phyloP scores from a whole-genome alignment of 805 yeast species.

The Brettanomyces bruxellensis region DNA sequence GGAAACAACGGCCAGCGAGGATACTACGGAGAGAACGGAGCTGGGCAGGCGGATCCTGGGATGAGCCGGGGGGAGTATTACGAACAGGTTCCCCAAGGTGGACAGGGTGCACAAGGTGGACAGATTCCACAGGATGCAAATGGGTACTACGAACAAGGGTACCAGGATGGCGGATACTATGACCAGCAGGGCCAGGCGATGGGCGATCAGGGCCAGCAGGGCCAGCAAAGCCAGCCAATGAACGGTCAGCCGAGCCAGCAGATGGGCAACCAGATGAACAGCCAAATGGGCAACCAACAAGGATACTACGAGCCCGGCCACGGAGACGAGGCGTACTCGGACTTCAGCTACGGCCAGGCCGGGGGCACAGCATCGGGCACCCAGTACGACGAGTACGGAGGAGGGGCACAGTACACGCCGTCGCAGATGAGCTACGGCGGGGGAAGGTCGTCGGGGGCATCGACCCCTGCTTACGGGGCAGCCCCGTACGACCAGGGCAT shows the following conservation, averaged over 20 bases:
- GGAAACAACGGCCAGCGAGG: constrained; percentile 25
- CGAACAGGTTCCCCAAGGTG: constrained; percentile 19
- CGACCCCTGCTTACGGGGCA: constrained; percentile 66
- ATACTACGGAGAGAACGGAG: constrained; percentile 25
- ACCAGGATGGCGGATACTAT: constrained; percentile 34
- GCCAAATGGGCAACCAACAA: constrained; percentile 21
- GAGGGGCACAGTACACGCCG: constrained; percentile 49
- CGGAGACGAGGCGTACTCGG: constrained; percentile 48
- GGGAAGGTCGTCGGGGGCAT: constrained; percentile 83
- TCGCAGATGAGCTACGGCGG: constrained; percentile 85
- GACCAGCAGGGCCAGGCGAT: constrained; percentile 24
- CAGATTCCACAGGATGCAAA: neutral
- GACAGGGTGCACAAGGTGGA: neutral
- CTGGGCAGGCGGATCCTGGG: constrained; percentile 8
- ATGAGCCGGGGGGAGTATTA: constrained; percentile 9
- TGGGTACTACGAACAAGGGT: constrained; percentile 18
- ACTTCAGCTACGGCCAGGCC: constrained; percentile 46
- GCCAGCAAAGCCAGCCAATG: constrained; percentile 17
- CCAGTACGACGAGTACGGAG: constrained; percentile 47
- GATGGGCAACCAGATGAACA: neutral
- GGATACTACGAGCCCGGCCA: constrained; percentile 48
- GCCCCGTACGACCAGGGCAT: constrained; percentile 33
- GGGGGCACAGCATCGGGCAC: constrained; percentile 52
- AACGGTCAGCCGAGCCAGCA: neutral
- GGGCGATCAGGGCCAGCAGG: constrained; percentile 4